Conservation (phyloP, 2,329 filamentous ascomycete species). For the Alternaria tenuissima region DNA sequence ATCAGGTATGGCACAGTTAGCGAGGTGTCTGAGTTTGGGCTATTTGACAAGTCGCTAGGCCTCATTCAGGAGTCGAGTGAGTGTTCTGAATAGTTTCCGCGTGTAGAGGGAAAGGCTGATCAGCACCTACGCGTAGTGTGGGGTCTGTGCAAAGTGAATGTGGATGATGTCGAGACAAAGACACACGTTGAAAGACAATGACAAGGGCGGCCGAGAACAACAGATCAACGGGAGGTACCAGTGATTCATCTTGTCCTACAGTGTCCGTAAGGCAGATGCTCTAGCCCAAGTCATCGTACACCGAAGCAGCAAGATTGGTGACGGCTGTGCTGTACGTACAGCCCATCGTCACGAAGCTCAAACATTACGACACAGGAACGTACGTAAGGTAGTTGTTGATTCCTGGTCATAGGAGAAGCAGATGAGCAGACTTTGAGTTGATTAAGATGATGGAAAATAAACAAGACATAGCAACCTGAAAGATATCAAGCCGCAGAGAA, state of each 20-base stretch:
- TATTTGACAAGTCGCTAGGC: not conserved
- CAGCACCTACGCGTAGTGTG: not conserved
- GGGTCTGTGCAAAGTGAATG: slow-evolving; percentile 5
- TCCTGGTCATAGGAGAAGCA: not conserved
- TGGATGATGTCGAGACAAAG: slow-evolving; percentile 6
- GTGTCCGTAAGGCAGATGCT: not conserved
- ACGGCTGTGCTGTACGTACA: not conserved
- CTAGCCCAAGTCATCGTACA: not conserved
- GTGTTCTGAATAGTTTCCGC: not conserved
- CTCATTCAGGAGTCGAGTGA: not conserved
- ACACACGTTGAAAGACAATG: not conserved
- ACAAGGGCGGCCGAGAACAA: not conserved
- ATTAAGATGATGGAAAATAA: not conserved
- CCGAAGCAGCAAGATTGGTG: not conserved
- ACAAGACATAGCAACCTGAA: not conserved
- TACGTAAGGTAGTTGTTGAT: not conserved
- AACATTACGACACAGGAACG: not conserved
- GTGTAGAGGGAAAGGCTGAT: not conserved
- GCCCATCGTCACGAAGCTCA: not conserved
- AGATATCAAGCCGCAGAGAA: not conserved
- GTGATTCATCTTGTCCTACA: not conserved
- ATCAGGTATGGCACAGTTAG: not conserved
- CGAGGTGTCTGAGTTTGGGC: not conserved
- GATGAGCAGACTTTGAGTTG: not conserved
- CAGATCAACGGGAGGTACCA: not conserved